phyloP scores from a whole-genome alignment of 192 early-diverging fungal species.

The Backusella mclennaniae region DNA sequence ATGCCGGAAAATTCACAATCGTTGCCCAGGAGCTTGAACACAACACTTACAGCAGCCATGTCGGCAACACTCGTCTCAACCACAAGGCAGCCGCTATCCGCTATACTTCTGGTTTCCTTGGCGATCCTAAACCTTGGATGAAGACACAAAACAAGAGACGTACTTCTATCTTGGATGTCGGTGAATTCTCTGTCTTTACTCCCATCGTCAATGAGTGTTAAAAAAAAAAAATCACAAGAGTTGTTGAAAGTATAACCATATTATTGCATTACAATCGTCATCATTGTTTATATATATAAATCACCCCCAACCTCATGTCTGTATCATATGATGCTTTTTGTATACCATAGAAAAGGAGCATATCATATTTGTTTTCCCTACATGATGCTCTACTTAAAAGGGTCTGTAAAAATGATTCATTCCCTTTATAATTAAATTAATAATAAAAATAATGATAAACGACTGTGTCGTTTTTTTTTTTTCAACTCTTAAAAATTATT shows the following conservation, averaged over 20 bases:
- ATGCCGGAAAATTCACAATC: not conserved
- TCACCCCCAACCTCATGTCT: not conserved
- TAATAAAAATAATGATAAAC: not conserved
- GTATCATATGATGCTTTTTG: not conserved
- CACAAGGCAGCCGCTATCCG: not conserved
- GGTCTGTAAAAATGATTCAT: not conserved
- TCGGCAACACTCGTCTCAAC: not conserved
- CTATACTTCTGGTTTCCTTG: not conserved
- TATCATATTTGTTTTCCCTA: not conserved
- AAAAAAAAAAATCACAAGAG: not conserved
- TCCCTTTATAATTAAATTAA: not conserved
- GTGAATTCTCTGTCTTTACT: not conserved
- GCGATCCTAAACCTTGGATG: not conserved
- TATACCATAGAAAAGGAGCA: not conserved
- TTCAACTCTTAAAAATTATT: not conserved
- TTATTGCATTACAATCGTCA: not conserved
- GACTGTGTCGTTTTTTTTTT: conserved; percentile 1
- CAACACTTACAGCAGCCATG: not conserved
- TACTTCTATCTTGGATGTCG: not conserved
- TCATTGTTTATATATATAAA: not conserved
- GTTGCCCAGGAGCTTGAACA: not conserved
- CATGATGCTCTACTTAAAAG: not conserved
- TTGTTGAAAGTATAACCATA: not conserved
- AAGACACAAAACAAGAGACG: not conserved
- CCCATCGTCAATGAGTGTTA: not conserved